These are phyloP conservation scores for Amanita jacksonii DNA, from an alignment of 768 basidiomycete genomes.

Conservation along the genomic window DNA sequence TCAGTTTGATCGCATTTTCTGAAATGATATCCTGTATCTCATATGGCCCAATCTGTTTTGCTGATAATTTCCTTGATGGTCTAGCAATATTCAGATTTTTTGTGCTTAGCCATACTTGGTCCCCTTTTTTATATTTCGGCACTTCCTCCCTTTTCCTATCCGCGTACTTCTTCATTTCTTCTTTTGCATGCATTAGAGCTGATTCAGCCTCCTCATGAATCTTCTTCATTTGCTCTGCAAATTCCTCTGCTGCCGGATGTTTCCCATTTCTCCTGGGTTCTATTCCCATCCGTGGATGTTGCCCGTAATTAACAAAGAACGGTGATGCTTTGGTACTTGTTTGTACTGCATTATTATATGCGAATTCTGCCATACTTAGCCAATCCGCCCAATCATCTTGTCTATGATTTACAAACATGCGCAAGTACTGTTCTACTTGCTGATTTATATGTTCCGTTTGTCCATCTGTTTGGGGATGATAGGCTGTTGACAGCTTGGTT, in stretches of 20 bases:
- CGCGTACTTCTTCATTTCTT: background rate
- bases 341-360: slow-evolving; percentile 12
- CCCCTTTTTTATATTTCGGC: background rate
- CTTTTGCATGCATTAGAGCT: background rate
- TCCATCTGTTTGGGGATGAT: slow-evolving; percentile 16
- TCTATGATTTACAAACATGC: slow-evolving; percentile 11
- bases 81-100: background rate
- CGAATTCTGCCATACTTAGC: slow-evolving; percentile 12
- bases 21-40: background rate
- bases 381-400: slow-evolving; percentile 11
- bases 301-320: slow-evolving; percentile 7
- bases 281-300: too few species aligned
- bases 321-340: slow-evolving; percentile 11
- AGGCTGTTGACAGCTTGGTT: slow-evolving; percentile 5
- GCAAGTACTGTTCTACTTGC: slow-evolving; percentile 15
- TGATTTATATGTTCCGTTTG: slow-evolving; percentile 15
- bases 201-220: background rate
- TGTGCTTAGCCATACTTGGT: background rate
- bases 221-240: background rate
- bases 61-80: background rate
- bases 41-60: background rate
- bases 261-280: background rate
- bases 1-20: background rate
- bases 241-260: background rate
- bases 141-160: background rate